Conservation (phyloP, 495 filamentous ascomycete species). For the Penicillium malachiteum region DNA sequence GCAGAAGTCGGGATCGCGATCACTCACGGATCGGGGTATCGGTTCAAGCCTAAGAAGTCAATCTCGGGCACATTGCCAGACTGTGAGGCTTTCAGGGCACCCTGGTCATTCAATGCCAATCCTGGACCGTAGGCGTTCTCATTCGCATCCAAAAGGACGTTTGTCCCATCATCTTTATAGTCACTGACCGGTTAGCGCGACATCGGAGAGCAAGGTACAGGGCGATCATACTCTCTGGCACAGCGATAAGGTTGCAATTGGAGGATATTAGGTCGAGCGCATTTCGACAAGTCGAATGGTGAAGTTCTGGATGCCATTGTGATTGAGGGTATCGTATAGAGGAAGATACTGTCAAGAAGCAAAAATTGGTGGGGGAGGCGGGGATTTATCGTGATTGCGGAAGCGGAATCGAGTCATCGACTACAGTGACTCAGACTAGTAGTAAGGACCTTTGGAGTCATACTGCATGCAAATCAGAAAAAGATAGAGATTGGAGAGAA, state of each 20-base stretch:
- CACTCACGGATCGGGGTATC: constrained; percentile 89
- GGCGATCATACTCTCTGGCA: constrained; percentile 67
- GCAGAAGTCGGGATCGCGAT: not conserved
- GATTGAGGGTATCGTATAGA: not conserved
- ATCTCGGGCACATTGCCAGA: constrained; percentile 46
- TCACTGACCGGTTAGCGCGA: constrained; percentile 62
- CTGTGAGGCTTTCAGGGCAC: constrained; percentile 42
- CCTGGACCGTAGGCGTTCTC: constrained; percentile 94
- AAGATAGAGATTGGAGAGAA: too few relatives aligned
- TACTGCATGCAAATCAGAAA: too few relatives aligned
- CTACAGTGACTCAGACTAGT: too few relatives aligned
- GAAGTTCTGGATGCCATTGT: constrained; percentile 44
- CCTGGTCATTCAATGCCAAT: constrained; percentile 48
- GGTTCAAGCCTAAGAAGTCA: constrained; percentile 77
- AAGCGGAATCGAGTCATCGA: too few relatives aligned
- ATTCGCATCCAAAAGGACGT: constrained; percentile 95
- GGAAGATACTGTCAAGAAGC: not conserved
- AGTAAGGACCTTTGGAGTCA: too few relatives aligned
- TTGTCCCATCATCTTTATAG: constrained; percentile 98
- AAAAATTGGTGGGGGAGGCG: constrained; percentile 1
- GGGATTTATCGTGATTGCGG: not conserved
- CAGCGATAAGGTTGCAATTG: constrained; percentile 81
- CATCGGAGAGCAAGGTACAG: constrained; percentile 10
- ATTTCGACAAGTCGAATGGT: constrained; percentile 73
- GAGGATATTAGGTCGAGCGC: constrained; percentile 81